These are phyloP conservation scores for Sordaria brevicollis DNA, from an alignment of 495 filamentous ascomycete genomes.

Conservation along the genomic window DNA sequence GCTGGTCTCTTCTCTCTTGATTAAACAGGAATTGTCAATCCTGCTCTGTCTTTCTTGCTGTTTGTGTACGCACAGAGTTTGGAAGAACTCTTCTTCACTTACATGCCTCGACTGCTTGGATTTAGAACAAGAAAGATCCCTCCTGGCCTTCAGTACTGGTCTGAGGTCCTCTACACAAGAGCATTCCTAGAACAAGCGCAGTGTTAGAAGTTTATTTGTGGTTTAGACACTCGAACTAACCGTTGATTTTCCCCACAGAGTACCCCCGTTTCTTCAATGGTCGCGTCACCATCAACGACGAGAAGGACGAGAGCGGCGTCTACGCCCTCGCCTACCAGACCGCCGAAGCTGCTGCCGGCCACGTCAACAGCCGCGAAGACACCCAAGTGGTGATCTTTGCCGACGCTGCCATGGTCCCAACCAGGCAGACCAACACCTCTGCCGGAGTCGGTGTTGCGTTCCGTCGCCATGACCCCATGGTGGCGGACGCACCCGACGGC, in stretches of 20 bases:
- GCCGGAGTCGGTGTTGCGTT: not conserved
- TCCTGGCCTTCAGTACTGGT: no score
- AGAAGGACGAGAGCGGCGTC: not conserved
- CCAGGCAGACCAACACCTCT: not conserved
- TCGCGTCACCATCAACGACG: not conserved
- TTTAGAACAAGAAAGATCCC: no score
- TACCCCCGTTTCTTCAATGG: not conserved
- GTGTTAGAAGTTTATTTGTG: no score
- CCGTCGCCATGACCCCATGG: not conserved
- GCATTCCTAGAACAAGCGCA: no score
- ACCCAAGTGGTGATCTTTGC: not conserved
- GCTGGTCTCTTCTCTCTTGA: no score
- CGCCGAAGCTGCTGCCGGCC: not conserved
- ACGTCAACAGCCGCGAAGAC: not conserved
- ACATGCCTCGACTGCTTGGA: no score
- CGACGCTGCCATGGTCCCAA: not conserved
- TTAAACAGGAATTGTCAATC: no score
- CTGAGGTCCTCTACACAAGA: no score
- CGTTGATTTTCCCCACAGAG: not conserved
- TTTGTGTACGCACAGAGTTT: no score
- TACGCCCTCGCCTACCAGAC: not conserved
- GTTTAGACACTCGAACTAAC: not conserved
- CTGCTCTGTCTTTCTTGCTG: no score
- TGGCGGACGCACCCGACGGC: not conserved
- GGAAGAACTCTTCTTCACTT: no score